Evolutionary conservation across 2,329 filamentous ascomycete genomes (phyloP).

Genomic region (Bertia moriformis): DNA sequence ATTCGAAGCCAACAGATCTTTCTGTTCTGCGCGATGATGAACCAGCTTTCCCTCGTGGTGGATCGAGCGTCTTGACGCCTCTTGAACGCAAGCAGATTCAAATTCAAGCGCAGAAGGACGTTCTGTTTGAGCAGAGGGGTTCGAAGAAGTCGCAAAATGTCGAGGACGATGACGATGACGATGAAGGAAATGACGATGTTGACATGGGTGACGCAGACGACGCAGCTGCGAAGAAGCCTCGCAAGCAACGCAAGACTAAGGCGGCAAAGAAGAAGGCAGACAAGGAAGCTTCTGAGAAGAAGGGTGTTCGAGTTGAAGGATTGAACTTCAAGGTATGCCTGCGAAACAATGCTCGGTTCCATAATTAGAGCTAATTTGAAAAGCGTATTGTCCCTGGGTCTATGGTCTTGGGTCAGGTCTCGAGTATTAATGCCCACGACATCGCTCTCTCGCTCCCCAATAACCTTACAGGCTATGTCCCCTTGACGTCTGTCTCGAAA

Average conservation of each 20-base stretch:
- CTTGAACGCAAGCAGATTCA: conserved; percentile 94
- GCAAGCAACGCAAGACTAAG: conserved; percentile 25
- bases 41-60: conserved; percentile 79
- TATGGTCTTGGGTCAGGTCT: conserved; percentile 74
- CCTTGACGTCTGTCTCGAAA: conserved; percentile 82
- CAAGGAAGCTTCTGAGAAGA: conserved; percentile 32
- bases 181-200: conserved; percentile 40
- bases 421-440: conserved; percentile 65
- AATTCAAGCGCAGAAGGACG: conserved; percentile 82
- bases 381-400: conserved; percentile 75
- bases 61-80: conserved; percentile 77
- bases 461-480: conserved; percentile 77
- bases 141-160: conserved; percentile 9
- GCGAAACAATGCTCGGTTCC: conserved; percentile 4
- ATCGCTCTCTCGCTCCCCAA: conserved; percentile 77
- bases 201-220: neutral
- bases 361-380: conserved; percentile 5
- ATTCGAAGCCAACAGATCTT: conserved; percentile 15
- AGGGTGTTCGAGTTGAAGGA: conserved; percentile 63
- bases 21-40: conserved; percentile 54
- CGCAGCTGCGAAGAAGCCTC: conserved; percentile 26
- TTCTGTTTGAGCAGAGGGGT: conserved; percentile 62
- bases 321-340: conserved; percentile 69
- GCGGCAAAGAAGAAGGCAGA: neutral
- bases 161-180: conserved; percentile 23